A percentile compares a stretch with the other conserved stretches of the same genome.
Evolutionary conservation across 1,284 basidiomycete genomes (phyloP).

Genomic region (Trametes sp.): DNA sequence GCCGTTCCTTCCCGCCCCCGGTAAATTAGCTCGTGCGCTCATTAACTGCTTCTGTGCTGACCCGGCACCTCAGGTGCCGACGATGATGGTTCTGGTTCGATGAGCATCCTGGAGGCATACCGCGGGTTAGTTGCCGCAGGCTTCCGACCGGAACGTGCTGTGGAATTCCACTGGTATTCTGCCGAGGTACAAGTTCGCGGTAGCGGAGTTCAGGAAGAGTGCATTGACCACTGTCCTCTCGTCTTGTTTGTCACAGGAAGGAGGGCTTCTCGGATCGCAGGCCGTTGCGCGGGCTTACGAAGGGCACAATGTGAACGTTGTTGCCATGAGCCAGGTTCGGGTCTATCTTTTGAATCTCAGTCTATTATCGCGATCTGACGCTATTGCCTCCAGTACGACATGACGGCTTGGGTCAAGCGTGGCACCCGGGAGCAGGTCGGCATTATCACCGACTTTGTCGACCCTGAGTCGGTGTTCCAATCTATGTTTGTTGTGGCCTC

Average conservation of each 20-base stretch:
- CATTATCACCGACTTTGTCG: conserved; percentile 89
- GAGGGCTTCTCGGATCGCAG: conserved; percentile 94
- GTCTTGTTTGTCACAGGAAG: conserved; percentile 63
- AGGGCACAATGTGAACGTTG: conserved; percentile 66
- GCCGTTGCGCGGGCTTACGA: conserved; percentile 88
- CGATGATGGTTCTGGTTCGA: conserved; percentile 92
- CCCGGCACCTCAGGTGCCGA: conserved; percentile 60
- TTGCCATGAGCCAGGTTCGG: conserved; percentile 88
- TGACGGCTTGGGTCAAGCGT: conserved; percentile 96
- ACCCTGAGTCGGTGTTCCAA: conserved; percentile 55
- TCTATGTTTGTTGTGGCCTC: conserved; percentile 4
- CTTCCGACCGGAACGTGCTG: conserved; percentile 78
- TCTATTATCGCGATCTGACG: conserved; percentile 26
- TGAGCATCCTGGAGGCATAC: conserved; percentile 92
- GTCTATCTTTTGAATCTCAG: conserved; percentile 29
- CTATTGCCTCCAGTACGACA: conserved; percentile 73
- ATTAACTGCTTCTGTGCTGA: conserved; percentile 15
- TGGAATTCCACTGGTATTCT: conserved; percentile 98
- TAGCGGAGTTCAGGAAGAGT: conserved; percentile 18
- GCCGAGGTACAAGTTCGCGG: conserved; percentile 68
- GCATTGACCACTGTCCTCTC: conserved; percentile 16
- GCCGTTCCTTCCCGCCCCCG: conserved; percentile 90
- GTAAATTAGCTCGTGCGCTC: conserved; percentile 46
- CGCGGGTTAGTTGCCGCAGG: conserved; percentile 81
- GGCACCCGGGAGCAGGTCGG: conserved; percentile 91